Evolutionary conservation across 805 yeast genomes (phyloP).

Genomic region (Pichia cephalocereana): DNA sequence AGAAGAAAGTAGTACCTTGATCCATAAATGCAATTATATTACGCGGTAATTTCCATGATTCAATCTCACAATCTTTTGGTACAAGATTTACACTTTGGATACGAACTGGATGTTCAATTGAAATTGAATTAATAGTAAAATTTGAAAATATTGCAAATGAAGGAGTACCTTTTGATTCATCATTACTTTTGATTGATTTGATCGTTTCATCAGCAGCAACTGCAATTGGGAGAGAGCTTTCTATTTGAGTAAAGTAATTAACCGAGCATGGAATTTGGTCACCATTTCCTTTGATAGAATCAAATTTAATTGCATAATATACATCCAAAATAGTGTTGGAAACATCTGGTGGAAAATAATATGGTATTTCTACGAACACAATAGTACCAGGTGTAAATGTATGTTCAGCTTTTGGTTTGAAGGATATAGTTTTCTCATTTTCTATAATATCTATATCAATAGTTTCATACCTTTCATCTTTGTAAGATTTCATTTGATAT

Average conservation of each 20-base stretch:
- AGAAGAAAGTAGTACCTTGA: constrained; percentile 61
- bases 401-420: constrained; percentile 5
- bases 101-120: constrained; percentile 42
- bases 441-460: constrained; percentile 12
- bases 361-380: constrained; percentile 19
- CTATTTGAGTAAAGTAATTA: constrained; percentile 25
- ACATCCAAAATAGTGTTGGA: constrained; percentile 21
- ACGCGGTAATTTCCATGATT: constrained; percentile 25
- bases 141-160: constrained; percentile 43
- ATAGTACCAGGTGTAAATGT: constrained; percentile 5
- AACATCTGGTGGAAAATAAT: constrained; percentile 28
- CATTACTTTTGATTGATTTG: constrained; percentile 25
- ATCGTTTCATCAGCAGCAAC: constrained; percentile 79
- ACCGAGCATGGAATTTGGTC: constrained; percentile 10
- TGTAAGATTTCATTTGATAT: constrained; percentile 6
- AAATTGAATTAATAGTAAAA: constrained; percentile 58
- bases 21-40: constrained; percentile 50
- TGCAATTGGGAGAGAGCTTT: constrained; percentile 50
- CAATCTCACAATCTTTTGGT: constrained; percentile 14
- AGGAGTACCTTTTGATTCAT: background rate
- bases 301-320: constrained; percentile 14
- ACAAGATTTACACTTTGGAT: constrained; percentile 32
- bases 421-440: constrained; percentile 11
- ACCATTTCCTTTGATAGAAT: constrained; percentile 8
- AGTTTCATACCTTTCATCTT: constrained; percentile 1